Base-by-base conservation (phyloP, 768 basidiomycete genomes). In the Leccinum boreale region DNA sequence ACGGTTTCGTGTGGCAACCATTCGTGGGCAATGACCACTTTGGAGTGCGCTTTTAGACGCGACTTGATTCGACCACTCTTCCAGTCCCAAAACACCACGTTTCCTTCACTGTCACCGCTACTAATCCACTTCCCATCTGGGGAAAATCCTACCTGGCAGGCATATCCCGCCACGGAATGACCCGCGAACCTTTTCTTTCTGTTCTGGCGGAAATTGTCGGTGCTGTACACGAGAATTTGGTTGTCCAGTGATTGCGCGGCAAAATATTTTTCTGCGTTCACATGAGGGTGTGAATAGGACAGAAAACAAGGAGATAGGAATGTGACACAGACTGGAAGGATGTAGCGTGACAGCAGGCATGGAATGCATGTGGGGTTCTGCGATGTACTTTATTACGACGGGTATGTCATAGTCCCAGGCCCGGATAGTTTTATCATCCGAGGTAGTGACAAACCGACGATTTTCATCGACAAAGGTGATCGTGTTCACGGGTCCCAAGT, bases 321-420 rank as follows among this genome's bases (percentile, higher is more conserved):
- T 59, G 36, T 12, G 53, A 28, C 42, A 85, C 94, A 56, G 70
- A 98, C 96, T 90, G 56, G 86, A 95, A 23, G 97, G 96, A 73
- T 98, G 94, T 26, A 96, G 75, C 5, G 94, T 95, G 49, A 98
- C 95, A 17, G 97, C 92, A 7, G 97, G 97, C 95, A 99, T 98
- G 17, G 94, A 97, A 75, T 99, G 95, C 97, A 99, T 98, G 69
- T 94, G 87, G 4, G 97, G 97, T 73, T 99, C 97, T 19, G 97
- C 96, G 58, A 98, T 98, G 72, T 98, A 97, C 74, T 99, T 99
- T 80, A 99, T 98, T 53, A 97, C 94, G 35, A 98, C 97, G 5
- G 97, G 97, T 61, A 99, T 98, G 74, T 99, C 97, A 72, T 89
- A 98, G 73, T 99, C 97, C 97, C 97, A 99, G 17, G 94, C 96